Conservation (phyloP, 495 filamentous ascomycete genomes). For the Neurospora pannonica region DNA sequence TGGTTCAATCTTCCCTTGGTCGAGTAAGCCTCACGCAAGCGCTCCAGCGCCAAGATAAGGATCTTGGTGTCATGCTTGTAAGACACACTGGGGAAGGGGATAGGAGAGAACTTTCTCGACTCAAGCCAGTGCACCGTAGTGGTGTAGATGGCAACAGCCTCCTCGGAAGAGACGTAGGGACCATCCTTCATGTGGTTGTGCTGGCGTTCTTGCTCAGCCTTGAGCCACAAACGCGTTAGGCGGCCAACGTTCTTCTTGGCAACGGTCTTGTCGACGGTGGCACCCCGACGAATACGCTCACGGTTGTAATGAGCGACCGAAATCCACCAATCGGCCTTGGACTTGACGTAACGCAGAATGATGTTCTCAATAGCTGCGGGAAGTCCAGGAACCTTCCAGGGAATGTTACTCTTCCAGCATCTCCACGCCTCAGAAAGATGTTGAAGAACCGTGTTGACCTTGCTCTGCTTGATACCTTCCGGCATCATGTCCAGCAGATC, state of each 20-base stretch:
- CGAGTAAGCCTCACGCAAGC: slow-evolving; percentile 90
- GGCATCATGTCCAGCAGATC: slow-evolving; percentile 99
- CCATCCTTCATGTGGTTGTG: slow-evolving; percentile 99
- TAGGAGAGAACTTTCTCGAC: slow-evolving; percentile 94
- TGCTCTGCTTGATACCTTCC: slow-evolving; percentile 98
- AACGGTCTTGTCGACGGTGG: slow-evolving; percentile 97
- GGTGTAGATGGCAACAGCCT: slow-evolving; percentile 97
- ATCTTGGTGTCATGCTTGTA: slow-evolving; percentile 99
- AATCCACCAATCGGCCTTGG: slow-evolving; percentile 99
- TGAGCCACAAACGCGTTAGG: slow-evolving; percentile 91
- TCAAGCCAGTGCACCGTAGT: slow-evolving; percentile 99
- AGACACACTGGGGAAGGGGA: slow-evolving; percentile 96
- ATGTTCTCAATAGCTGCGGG: slow-evolving; percentile 98
- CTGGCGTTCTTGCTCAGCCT: slow-evolving; percentile 96
- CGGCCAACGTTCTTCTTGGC: slow-evolving; percentile 98
- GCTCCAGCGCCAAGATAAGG: slow-evolving; percentile 89
- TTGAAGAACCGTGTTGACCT: slow-evolving; percentile 96
- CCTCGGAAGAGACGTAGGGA: slow-evolving; percentile 95
- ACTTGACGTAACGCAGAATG: slow-evolving; percentile 95
- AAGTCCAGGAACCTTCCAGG: slow-evolving; percentile 96
- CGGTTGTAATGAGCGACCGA: slow-evolving; percentile 98
- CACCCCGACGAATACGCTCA: slow-evolving; percentile 89
- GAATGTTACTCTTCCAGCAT: slow-evolving; percentile 99
- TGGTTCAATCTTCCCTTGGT: slow-evolving; percentile 97
- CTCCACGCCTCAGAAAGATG: slow-evolving; percentile 97